Evolutionary conservation across 139 green algal genomes (phyloP).

Genomic region (Chlamydomonas eustigma): DNA sequence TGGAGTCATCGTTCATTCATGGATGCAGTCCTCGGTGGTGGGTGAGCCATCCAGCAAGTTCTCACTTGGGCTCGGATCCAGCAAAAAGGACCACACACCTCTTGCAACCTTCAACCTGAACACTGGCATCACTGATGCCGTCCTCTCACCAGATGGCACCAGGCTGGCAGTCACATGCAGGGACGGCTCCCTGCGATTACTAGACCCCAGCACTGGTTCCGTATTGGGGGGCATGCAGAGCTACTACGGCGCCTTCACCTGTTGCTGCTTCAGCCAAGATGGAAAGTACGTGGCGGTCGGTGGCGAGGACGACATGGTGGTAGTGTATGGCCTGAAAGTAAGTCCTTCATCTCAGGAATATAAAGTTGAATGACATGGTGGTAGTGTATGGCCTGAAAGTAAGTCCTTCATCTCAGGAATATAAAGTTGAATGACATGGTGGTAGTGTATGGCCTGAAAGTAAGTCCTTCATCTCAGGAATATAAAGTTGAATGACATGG

Average conservation of each 20-base stretch:
- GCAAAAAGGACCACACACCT: conserved; percentile 22
- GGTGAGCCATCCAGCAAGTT: conserved; percentile 41
- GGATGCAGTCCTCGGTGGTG: conserved; percentile 10
- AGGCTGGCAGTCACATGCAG: conserved; percentile 67
- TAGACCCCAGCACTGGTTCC: conserved; percentile 49
- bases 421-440: conserved; percentile 94
- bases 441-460: conserved; percentile 60
- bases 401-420: too few relatives aligned
- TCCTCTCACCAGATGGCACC: conserved; percentile 67
- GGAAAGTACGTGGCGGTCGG: conserved; percentile 72
- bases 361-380: conserved; percentile 94
- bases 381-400: conserved; percentile 60
- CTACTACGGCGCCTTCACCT: conserved; percentile 87
- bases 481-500: conserved; percentile 91
- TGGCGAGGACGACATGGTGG: conserved; percentile 90
- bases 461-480: too few relatives aligned
- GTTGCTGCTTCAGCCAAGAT: conserved; percentile 82
- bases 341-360: too few relatives aligned
- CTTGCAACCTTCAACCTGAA: conserved; percentile 9
- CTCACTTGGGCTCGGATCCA: conserved; percentile 35
- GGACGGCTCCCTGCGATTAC: conserved; percentile 73
- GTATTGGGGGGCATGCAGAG: conserved; percentile 45
- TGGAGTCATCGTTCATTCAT: too few relatives aligned
- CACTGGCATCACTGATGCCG: conserved; percentile 59
- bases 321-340: conserved; percentile 60